Evolutionary conservation across 306 rosid genomes (phyloP), one percentile per base, ranked within the genome.

Genomic region (Medicago ruthenica): DNA sequence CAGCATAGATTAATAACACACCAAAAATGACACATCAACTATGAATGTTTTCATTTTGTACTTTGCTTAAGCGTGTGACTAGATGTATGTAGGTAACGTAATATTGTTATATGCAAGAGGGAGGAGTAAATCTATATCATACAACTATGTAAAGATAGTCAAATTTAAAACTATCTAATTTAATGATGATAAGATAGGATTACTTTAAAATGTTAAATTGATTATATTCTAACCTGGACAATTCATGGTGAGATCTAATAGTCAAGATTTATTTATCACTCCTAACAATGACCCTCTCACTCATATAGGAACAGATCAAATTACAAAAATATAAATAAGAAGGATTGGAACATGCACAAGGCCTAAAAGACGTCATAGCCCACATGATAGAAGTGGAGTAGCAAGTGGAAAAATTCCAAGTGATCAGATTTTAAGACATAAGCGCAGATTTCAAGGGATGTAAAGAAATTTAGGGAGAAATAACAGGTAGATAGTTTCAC

Each of bases 21-120:
- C 15, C 15, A 79, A 66, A 70, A 67, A 61, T 65, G 73, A 71
- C 37, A 9, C 48, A 48, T 47, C 57, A 48, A 78, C 65, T 75
- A 48, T 20, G 55, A 36, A 45, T 36, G 18, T 60, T 78, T 60
- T 53, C 45, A 39, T 37, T 63, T 16, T 16, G 27, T 16, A 34
- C 1, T 61, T 44, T 67, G 53, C 55, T 21, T 7, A 13, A 3
- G 57, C 7, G 5, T 41, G 34, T 11, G 50, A 64, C 31, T 39
- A 39, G 69, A 63, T 39, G 50, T 65, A 39, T 10, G 9, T 65
- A 17, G 51, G 50, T 2, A 65, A 27, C 11, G n/a, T 65, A 40
- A 41, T 61, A 27, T 27, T 27, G 15, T 61, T 31, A 61, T 14
- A 31, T 27, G 67, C 4, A 31, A 31, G 0, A 8, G 12, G 15